These are phyloP conservation scores for Fusarium siculi DNA, from an alignment of 2,329 filamentous ascomycete genomes.

Conservation along the genomic window DNA sequence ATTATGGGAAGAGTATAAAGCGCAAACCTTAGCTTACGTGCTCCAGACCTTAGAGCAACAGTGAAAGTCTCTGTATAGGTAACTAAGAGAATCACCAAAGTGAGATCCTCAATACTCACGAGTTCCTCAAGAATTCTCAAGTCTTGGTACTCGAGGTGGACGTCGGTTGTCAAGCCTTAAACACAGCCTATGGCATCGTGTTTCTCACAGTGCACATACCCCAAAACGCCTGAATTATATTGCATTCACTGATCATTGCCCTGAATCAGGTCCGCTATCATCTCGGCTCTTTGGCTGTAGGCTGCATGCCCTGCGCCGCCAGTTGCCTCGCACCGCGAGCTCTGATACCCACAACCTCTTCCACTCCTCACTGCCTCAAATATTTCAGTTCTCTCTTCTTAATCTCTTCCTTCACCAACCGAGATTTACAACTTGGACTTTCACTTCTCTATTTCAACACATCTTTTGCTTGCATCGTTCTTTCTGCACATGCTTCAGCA, in stretches of 20 bases:
- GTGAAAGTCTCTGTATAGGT: not conserved
- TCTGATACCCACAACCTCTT: not conserved
- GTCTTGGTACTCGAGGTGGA: not conserved
- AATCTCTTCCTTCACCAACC: accelerated
- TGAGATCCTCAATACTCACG: not conserved
- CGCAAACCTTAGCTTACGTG: not conserved
- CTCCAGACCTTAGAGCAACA: not conserved
- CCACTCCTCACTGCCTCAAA: not conserved
- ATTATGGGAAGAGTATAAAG: not conserved
- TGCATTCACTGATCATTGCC: too few species aligned
- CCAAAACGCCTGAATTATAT: accelerated
- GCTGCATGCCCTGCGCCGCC: not conserved
- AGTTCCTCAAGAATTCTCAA: not conserved
- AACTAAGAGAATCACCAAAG: too few species aligned
- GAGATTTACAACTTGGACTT: accelerated
- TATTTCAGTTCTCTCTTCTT: not conserved
- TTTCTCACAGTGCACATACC: too few species aligned
- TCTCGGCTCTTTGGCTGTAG: not conserved
- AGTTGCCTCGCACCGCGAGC: constrained; percentile 12
- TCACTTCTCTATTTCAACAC: accelerated
- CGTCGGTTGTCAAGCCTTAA: not conserved
- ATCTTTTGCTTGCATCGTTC: not conserved
- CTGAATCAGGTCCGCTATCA: not conserved
- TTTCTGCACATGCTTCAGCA: not conserved
- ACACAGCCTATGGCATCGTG: too few species aligned